Base-by-base conservation (phyloP, 2,329 filamentous ascomycete species). In the Pleomassaria siparia region DNA sequence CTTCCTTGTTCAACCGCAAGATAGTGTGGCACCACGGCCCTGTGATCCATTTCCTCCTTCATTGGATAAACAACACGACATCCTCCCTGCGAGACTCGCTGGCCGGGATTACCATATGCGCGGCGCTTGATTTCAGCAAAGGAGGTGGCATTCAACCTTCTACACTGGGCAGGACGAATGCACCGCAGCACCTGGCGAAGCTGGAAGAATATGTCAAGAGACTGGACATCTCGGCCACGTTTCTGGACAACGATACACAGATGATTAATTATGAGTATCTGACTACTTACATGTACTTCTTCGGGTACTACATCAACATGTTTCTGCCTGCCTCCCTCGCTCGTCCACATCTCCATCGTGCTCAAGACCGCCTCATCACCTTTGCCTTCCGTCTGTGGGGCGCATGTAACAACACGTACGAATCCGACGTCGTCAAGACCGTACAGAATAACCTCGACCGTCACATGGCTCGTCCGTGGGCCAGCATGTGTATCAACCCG, bases 1-100 rank as follows among this genome's bases (percentile, higher is more conserved):
- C 30, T 9, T 36, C 44, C 15, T 26, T 47, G 7, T 20, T 30
- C 41, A 50, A 18, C 29, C 55, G 50, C 13, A 62, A 59, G 25
- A 46, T 70, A 4, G 49, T 66, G 11, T 70, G 67, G 67, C 67
- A 70, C 36, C 64, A 70, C n/a, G 62, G 64, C 5, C 50, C 66
- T 4, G 52, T 62, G 2, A 24, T 70, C 13, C 56, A 55, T 6
- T 62, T 64, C 36, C 49, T 70, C 4, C 47, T 63, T 3, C 37
- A 56, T 20, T 69, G 57, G 51, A 64, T 70, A 49, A 60, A 63
- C 49, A 50, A 43, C 15, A 69, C 67, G 0, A 59, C 52, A 8
- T 37, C 60, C 2, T 32, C 48, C 2, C 37, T 69, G 10, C 65
- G 66, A 20, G 51, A 46, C 7, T 18, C 47, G 1, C 47, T 69